These are phyloP conservation scores for Panus rudis DNA, from an alignment of 768 basidiomycete genomes.

Conservation along the genomic window DNA sequence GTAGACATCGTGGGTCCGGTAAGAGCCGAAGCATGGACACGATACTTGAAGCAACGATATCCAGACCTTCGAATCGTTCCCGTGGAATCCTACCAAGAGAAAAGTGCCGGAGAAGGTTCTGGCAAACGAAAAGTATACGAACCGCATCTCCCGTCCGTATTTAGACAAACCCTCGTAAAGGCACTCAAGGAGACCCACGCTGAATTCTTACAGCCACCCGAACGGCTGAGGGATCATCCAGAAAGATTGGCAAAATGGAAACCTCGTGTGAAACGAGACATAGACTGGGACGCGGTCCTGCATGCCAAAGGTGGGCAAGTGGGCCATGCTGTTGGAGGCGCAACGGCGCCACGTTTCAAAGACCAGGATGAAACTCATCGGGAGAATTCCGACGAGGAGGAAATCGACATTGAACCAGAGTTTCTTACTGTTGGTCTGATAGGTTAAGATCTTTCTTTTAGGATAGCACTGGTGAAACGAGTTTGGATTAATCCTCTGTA, in stretches of 20 bases:
- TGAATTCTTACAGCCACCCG: conserved; percentile 63
- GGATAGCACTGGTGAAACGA: not conserved
- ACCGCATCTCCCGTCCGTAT: conserved; percentile 62
- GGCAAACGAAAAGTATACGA: conserved; percentile 36
- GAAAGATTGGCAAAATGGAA: conserved; percentile 54
- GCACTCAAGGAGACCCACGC: conserved; percentile 61
- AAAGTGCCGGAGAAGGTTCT: conserved; percentile 18
- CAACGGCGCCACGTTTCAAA: conserved; percentile 29
- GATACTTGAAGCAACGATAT: conserved; percentile 46
- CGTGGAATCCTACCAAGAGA: conserved; percentile 67
- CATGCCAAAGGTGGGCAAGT: conserved; percentile 36
- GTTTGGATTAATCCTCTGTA: not conserved
- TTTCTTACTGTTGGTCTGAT: conserved; percentile 78
- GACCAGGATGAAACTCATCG: conserved; percentile 17
- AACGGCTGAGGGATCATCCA: conserved; percentile 39
- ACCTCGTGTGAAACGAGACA: conserved; percentile 50
- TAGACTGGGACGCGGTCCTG: conserved; percentile 72
- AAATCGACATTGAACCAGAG: conserved; percentile 33
- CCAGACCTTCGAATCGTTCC: conserved; percentile 57
- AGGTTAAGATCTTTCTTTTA: conserved; percentile 34
- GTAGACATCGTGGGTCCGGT: conserved; percentile 74
- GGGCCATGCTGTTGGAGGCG: conserved; percentile 38
- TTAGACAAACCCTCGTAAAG: conserved; percentile 56
- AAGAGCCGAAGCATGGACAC: conserved; percentile 59
- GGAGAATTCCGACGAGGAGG: conserved; percentile 14